These are phyloP conservation scores for Neoboletus magnificus DNA, from an alignment of 768 basidiomycete species.

Conservation along the genomic window DNA sequence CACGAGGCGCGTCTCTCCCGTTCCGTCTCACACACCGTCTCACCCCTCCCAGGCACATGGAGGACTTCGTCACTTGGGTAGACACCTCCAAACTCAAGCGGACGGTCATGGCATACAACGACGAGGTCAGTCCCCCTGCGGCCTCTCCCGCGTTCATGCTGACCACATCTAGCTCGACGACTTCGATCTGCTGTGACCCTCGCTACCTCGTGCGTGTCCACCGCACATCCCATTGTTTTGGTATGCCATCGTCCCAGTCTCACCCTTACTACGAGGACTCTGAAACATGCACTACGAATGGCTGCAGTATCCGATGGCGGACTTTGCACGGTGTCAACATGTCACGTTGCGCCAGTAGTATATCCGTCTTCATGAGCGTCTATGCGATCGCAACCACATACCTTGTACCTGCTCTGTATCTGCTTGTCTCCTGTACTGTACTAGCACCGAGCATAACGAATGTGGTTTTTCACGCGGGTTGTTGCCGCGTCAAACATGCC, in stretches of 20 bases:
- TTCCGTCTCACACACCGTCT: background rate
- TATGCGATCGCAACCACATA: background rate
- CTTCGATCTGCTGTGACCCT: slow-evolving; percentile 73
- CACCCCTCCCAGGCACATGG: slow-evolving; percentile 70
- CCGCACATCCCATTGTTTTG: background rate
- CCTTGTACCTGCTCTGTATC: background rate
- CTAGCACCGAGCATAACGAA: slow-evolving; percentile 2
- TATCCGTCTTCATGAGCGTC: background rate
- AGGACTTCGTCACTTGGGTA: slow-evolving; percentile 99
- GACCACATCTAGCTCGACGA: slow-evolving; percentile 73
- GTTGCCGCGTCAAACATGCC: slow-evolving; percentile 16
- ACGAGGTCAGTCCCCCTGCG: slow-evolving; percentile 60
- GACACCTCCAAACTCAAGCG: slow-evolving; percentile 96
- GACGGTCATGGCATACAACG: slow-evolving; percentile 94
- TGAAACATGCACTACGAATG: too few relatives aligned
- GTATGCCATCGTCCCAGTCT: background rate
- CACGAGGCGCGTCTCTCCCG: slow-evolving; percentile 54
- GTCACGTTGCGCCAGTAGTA: background rate
- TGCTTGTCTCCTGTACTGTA: background rate
- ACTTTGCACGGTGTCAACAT: background rate
- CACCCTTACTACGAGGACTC: too few relatives aligned
- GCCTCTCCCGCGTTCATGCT: slow-evolving; percentile 1
- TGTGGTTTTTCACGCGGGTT: slow-evolving; percentile 21
- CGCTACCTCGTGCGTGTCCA: background rate
- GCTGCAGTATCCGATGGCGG: background rate